These are phyloP conservation scores for Ormosia emarginata DNA, from an alignment of 306 rosid species.

Conservation along the genomic window DNA sequence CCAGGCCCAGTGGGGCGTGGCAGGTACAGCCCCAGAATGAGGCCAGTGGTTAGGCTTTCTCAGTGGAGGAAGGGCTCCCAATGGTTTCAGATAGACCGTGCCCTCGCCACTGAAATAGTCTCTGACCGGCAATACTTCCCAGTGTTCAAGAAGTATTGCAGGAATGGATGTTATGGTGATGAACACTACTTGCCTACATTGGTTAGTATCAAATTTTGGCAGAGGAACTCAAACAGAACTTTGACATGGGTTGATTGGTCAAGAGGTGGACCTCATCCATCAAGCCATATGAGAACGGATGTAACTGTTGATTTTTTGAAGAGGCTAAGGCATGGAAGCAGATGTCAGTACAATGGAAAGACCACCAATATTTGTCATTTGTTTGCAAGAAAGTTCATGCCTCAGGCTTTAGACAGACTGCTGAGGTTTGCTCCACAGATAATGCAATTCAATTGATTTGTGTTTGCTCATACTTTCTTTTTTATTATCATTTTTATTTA, in stretches of 20 bases:
- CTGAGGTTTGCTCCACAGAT: constrained; percentile 54
- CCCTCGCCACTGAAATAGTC: constrained; percentile 44
- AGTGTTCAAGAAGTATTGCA: constrained; percentile 36
- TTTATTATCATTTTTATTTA: not conserved
- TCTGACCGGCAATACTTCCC: constrained; percentile 48
- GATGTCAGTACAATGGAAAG: constrained; percentile 50
- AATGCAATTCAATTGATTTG: constrained; percentile 47
- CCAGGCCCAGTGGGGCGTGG: constrained; percentile 53
- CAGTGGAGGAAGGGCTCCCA: constrained; percentile 90
- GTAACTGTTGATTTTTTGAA: constrained; percentile 40
- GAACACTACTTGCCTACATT: constrained; percentile 67
- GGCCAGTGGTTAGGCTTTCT: constrained; percentile 22
- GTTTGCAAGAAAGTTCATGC: constrained; percentile 68
- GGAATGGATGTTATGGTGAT: constrained; percentile 41
- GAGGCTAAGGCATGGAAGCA: constrained; percentile 38
- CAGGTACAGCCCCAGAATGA: constrained; percentile 47
- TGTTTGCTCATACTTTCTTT: not conserved
- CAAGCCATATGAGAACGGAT: constrained; percentile 28
- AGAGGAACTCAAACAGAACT: constrained; percentile 50
- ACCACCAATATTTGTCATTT: constrained; percentile 37
- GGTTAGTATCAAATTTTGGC: constrained; percentile 34
- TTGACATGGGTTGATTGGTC: constrained; percentile 81
- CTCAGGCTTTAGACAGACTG: constrained; percentile 42
- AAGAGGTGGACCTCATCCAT: constrained; percentile 59
- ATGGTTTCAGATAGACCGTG: constrained; percentile 83